Evolutionary conservation across 2,329 filamentous ascomycete species (phyloP).

Genomic region (Coniochaeta prunicola): DNA sequence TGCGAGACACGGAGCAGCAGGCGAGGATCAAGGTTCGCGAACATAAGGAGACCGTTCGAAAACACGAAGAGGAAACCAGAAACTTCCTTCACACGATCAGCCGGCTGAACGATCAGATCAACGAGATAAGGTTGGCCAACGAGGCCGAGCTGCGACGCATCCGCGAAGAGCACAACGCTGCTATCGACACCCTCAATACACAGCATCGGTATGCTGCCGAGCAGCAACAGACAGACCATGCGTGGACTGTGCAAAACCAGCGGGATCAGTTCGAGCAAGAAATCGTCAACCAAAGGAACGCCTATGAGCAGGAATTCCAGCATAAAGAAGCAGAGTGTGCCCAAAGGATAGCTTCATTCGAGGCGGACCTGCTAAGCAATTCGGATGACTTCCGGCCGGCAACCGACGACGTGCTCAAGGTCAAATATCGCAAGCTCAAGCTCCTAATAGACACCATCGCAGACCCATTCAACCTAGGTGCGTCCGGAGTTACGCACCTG

Average conservation of each 20-base stretch:
- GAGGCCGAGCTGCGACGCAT: not conserved
- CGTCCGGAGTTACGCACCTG: constrained; percentile 3
- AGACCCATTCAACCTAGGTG: constrained; percentile 10
- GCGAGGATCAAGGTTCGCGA: not conserved
- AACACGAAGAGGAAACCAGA: not conserved
- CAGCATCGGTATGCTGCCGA: not conserved
- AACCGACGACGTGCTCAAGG: constrained; percentile 13
- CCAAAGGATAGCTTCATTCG: constrained; percentile 9
- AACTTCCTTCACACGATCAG: not conserved
- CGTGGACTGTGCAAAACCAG: not conserved
- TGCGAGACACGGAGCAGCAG: not conserved
- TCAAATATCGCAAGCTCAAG: constrained; percentile 11
- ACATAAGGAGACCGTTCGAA: not conserved
- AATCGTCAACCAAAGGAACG: not conserved
- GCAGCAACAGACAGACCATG: not conserved
- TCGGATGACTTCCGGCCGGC: constrained; percentile 17
- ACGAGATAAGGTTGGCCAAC: not conserved
- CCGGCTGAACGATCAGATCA: not conserved
- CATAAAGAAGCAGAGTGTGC: constrained; percentile 3
- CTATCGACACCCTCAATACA: not conserved
- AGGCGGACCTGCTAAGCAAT: constrained; percentile 14
- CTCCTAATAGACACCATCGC: constrained; percentile 12
- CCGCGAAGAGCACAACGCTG: not conserved
- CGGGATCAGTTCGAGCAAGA: not conserved
- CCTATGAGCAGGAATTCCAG: not conserved